Base-by-base conservation (phyloP, 805 yeast genomes). In the Kluyveromyces wickerhamii region DNA sequence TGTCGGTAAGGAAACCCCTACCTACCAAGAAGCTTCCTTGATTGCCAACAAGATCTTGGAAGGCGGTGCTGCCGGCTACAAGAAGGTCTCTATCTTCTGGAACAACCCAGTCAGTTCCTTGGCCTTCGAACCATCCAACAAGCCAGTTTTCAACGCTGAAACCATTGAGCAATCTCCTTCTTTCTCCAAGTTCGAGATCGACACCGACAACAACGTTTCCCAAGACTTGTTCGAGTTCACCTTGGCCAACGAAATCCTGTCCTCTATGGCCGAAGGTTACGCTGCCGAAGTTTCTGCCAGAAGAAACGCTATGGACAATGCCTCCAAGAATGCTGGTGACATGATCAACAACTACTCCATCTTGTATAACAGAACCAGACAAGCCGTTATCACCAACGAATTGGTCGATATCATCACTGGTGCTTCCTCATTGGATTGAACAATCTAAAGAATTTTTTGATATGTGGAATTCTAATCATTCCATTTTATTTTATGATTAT, bases 251-350 rank as follows among this genome's bases (percentile, higher is more conserved):
- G 76, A 86, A 56, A 73, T 89, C 54, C 76, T 81, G 63, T 68
- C 88, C 57, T 96, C 95, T 42, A 74, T 88, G 74, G 89, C 96
- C 47, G 96, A 92, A 63, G 97, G 96, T 66, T 88, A 89, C 67
- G 96, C 97, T 43, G 84, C 97, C 40, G 98, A 89, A 74, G 75
- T 88, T 49, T 81, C 94, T 47, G 96, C 98, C 42, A 88, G 98
- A 79, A 88, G 98, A 79, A 89, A 86, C 63, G 97, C 98, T 52
- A 89, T 89, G 98, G 98, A 89, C 70, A 92, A 92, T 61, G 98
- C 98, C 45, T 87, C 96, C 52, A 89, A 92, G 92, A 89, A 89
- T 63, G 98, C 98, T 45, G 95, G 95, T 70, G 98, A 92, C 57
- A 92, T 92, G 97, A 92, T 92, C 63, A 78, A 75, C 70, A 81